These are phyloP conservation scores for Pichia sp. DNA, from an alignment of 1,139 yeast genomes.

Conservation along the genomic window DNA sequence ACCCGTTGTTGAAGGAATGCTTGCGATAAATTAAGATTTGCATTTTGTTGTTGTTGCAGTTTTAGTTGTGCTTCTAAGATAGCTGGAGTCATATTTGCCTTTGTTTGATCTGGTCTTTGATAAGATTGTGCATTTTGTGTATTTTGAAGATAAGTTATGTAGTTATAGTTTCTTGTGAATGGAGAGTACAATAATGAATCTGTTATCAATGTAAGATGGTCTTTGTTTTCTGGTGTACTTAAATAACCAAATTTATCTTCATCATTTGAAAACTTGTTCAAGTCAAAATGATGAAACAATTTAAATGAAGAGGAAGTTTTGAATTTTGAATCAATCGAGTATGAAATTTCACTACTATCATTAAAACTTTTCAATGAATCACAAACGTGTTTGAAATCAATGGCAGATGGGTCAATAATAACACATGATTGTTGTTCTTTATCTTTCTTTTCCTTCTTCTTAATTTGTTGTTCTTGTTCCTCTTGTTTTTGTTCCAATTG, in stretches of 20 bases:
- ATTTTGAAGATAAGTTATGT: slow-evolving; percentile 15
- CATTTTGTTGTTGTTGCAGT: slow-evolving; percentile 20
- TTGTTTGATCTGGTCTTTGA: slow-evolving; percentile 30
- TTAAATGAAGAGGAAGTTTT: slow-evolving; percentile 7
- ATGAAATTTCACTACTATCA: slow-evolving; percentile 20
- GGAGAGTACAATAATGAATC: slow-evolving; percentile 32
- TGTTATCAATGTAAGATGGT: slow-evolving; percentile 22
- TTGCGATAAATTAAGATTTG: no score
- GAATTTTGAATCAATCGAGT: slow-evolving; percentile 22
- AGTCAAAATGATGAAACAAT: slow-evolving; percentile 22
- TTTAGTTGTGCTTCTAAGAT: slow-evolving; percentile 4
- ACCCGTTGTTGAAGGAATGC: slow-evolving; percentile 4
- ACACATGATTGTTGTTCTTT: slow-evolving; percentile 24
- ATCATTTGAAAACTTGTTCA: slow-evolving; percentile 16
- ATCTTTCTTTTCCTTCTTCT: slow-evolving; percentile 28
- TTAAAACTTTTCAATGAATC: slow-evolving; percentile 24
- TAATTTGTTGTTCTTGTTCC: slow-evolving; percentile 10
- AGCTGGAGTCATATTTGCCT: slow-evolving; percentile 6
- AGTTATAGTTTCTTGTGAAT: slow-evolving; percentile 35
- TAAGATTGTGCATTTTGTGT: slow-evolving; percentile 12
- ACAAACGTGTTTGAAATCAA: slow-evolving; percentile 21
- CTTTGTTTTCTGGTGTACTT: slow-evolving; percentile 16
- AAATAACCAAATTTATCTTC: slow-evolving; percentile 13
- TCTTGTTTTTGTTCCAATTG: slow-evolving; percentile 9
- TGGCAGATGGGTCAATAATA: slow-evolving; percentile 21